Percentiles rank a stretch among this genome's conserved stretches.
Evolutionary conservation across 176 grass and related monocot genomes (phyloP).

Genomic region (Phyllostachys edulis): DNA sequence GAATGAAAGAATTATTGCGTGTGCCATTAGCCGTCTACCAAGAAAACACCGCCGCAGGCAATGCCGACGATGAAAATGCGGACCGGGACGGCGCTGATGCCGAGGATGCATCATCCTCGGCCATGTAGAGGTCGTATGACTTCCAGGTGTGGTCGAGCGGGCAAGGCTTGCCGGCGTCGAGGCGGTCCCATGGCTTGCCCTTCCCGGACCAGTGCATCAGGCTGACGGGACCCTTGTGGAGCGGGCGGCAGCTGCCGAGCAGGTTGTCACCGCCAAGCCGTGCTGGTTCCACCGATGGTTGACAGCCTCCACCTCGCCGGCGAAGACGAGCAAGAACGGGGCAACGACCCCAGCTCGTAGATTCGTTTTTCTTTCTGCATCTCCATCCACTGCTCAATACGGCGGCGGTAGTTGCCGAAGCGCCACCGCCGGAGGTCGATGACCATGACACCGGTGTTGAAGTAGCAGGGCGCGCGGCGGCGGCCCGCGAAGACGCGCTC

Average conservation of each 20-base stretch:
- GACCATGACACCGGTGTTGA: constrained; percentile 77
- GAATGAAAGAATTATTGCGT: constrained; percentile 48
- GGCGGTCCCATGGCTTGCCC: constrained; percentile 86
- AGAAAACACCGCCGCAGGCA: constrained; percentile 40
- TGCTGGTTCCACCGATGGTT: constrained; percentile 97
- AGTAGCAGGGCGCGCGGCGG: constrained; percentile 59
- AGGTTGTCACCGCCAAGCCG: constrained; percentile 89
- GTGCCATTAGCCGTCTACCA: constrained; percentile 46
- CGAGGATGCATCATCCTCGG: not conserved
- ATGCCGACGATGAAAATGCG: constrained; percentile 39
- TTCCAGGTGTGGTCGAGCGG: constrained; percentile 74
- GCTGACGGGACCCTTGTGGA: constrained; percentile 81
- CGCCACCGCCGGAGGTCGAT: constrained; percentile 75
- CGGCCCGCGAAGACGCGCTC: constrained; percentile 39
- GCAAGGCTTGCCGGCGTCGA: constrained; percentile 69
- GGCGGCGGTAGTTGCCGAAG: constrained; percentile 60
- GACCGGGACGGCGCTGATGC: constrained; percentile 35
- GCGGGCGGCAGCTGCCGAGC: constrained; percentile 68
- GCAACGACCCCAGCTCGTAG: constrained; percentile 82
- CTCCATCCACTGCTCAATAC: constrained; percentile 77
- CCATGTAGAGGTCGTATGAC: constrained; percentile 71
- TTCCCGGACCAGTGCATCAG: constrained; percentile 94
- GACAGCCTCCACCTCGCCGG: constrained; percentile 80
- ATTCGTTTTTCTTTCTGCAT: constrained; percentile 73
- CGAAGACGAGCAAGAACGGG: constrained; percentile 87